Conservation (phyloP, 129 eudicot species). For the Flaveria bidentis region DNA sequence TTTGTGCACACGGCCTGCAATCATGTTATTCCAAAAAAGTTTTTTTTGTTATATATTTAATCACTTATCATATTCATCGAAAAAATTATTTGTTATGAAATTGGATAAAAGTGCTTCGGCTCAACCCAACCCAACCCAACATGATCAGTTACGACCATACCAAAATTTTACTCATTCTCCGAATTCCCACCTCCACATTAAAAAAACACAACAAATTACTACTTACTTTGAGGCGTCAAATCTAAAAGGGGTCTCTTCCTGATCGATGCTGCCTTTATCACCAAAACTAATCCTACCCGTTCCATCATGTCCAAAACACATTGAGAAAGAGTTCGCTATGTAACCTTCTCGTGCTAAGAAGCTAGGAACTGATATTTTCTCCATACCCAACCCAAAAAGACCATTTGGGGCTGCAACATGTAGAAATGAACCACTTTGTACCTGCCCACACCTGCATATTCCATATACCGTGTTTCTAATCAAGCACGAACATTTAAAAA, state of each 20-base stretch:
- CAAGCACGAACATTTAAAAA: background rate
- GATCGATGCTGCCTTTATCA: constrained; percentile 76
- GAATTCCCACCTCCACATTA: background rate
- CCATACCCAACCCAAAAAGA: constrained; percentile 77
- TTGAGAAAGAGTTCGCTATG: constrained; percentile 74
- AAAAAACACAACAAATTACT: constrained; percentile 11
- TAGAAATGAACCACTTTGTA: constrained; percentile 82
- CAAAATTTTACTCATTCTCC: background rate
- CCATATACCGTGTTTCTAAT: background rate
- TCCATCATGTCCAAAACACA: constrained; percentile 88
- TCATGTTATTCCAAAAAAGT: background rate
- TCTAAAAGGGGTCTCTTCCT: constrained; percentile 70
- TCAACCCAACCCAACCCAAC: background rate
- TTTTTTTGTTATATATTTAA: background rate
- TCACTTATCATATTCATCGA: background rate
- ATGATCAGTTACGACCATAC: background rate
- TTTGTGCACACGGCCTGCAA: background rate
- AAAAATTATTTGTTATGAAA: background rate
- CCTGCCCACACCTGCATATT: constrained; percentile 77
- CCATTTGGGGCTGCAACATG: constrained; percentile 89
- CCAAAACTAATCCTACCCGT: constrained; percentile 81
- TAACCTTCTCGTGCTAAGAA: constrained; percentile 61
- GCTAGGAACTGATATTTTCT: constrained; percentile 84
- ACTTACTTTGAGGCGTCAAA: constrained; percentile 72
- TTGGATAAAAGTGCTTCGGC: background rate